phyloP scores from a whole-genome alignment of 352 stramenopile genomes.

The Pythium dissimile region DNA sequence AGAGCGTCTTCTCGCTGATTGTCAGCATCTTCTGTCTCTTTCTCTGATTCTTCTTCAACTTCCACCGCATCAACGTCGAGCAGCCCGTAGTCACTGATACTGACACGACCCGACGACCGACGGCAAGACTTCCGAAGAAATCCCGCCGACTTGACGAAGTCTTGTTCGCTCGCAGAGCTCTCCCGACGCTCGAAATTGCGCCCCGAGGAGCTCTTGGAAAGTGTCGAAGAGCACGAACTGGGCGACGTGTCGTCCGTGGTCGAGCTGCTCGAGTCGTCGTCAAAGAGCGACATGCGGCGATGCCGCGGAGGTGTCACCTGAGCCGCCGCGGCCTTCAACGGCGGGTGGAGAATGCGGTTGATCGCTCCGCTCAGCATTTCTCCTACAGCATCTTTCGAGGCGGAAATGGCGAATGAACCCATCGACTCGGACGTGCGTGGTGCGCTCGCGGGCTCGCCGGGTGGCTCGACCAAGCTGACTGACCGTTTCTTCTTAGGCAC shows the following conservation, averaged over 20 bases:
- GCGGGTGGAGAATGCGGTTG: conserved; percentile 39
- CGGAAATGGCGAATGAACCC: too few species aligned
- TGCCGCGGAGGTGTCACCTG: conserved; percentile 5
- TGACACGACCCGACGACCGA: conserved; percentile 56
- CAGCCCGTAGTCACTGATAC: conserved; percentile 75
- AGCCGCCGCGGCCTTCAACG: background rate
- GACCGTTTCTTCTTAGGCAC: conserved; percentile 1
- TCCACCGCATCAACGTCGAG: conserved; percentile 35
- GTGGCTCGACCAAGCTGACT: background rate
- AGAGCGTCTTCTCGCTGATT: conserved; percentile 5
- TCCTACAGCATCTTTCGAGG: background rate
- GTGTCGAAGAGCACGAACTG: conserved; percentile 24
- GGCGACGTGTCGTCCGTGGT: conserved; percentile 20
- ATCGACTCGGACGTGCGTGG: too few species aligned
- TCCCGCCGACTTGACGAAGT: conserved; percentile 58
- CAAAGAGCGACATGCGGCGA: conserved; percentile 21
- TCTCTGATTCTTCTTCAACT: conserved; percentile 9
- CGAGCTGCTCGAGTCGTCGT: conserved; percentile 15
- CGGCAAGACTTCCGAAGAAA: conserved; percentile 57
- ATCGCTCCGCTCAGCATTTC: conserved; percentile 41
- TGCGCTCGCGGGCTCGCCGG: background rate
- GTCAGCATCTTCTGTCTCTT: conserved; percentile 19
- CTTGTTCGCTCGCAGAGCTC: conserved; percentile 54
- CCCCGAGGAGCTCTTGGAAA: conserved; percentile 28
- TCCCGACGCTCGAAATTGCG: conserved; percentile 45